phyloP scores from a whole-genome alignment of 2,329 filamentous ascomycete species.

The Cordyceps fumosorosea region DNA sequence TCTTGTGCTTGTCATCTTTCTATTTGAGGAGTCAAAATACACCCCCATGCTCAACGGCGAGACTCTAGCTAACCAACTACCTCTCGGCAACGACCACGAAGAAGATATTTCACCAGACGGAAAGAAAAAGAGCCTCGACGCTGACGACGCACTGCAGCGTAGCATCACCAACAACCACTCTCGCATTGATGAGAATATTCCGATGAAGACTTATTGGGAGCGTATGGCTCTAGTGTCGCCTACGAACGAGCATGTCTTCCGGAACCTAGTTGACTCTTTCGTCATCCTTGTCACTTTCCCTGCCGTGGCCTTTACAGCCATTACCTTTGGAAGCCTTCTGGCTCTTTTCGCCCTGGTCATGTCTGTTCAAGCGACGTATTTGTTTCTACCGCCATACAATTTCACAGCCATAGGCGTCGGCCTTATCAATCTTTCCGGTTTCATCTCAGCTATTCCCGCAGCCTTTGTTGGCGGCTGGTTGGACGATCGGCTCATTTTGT shows the following conservation, averaged over 20 bases:
- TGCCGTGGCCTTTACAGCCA: constrained; percentile 29
- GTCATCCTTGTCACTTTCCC: constrained; percentile 31
- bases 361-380: constrained; percentile 16
- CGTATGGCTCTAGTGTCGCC: constrained; percentile 30
- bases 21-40: constrained; percentile 33
- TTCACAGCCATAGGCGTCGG: constrained; percentile 32
- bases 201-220: constrained; percentile 35
- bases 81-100: background rate
- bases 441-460: constrained; percentile 33
- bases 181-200: constrained; percentile 24
- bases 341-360: constrained; percentile 30
- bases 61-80: background rate
- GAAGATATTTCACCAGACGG: background rate
- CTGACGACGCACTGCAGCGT: background rate
- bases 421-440: constrained; percentile 30
- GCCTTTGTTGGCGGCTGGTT: constrained; percentile 26
- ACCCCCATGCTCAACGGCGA: background rate
- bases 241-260: constrained; percentile 17
- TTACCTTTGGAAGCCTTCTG: constrained; percentile 31
- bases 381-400: constrained; percentile 30
- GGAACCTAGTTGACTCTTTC: constrained; percentile 30
- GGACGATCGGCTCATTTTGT: constrained; percentile 30
- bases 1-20: constrained; percentile 34
- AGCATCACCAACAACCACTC: constrained; percentile 8
- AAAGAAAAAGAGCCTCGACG: background rate